These are phyloP conservation scores for Didymella pomorum DNA, from an alignment of 2,329 filamentous ascomycete species.

Conservation along the genomic window DNA sequence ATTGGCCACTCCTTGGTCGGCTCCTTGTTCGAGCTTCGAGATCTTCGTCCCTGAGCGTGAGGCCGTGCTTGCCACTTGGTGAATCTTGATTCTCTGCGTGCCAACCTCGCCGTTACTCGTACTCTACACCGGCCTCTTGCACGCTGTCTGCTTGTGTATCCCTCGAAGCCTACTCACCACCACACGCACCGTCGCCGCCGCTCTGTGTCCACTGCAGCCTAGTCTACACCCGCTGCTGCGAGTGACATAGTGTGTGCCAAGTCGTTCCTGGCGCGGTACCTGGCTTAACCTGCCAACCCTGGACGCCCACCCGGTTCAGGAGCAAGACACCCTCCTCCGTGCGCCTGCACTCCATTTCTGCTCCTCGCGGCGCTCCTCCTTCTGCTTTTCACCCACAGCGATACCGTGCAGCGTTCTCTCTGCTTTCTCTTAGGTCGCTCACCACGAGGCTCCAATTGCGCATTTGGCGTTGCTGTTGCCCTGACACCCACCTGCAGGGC, in stretches of 20 bases:
- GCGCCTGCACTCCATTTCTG: conserved; percentile 17
- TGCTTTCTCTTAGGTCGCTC: conserved; percentile 10
- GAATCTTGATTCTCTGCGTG: conserved; percentile 16
- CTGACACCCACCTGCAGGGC: conserved; percentile 32
- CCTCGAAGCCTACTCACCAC: background rate
- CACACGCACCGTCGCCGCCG: background rate
- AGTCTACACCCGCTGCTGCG: conserved; percentile 5
- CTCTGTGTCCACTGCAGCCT: background rate
- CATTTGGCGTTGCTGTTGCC: conserved; percentile 37
- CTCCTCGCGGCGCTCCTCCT: conserved; percentile 24
- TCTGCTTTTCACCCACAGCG: conserved; percentile 35
- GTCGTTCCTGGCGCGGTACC: conserved; percentile 19
- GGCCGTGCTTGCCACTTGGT: conserved; percentile 18
- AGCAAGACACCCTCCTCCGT: conserved; percentile 17
- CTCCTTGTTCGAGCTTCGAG: conserved; percentile 27
- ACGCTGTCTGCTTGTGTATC: conserved; percentile 1
- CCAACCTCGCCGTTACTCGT: conserved; percentile 1
- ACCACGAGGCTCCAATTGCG: conserved; percentile 14
- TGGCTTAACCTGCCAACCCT: conserved; percentile 21
- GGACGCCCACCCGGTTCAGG: conserved; percentile 14
- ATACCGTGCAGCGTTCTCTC: conserved; percentile 32
- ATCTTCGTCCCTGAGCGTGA: conserved; percentile 27
- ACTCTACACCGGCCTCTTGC: background rate
- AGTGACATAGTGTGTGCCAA: conserved; percentile 19
- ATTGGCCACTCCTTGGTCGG: conserved; percentile 27